phyloP scores from a whole-genome alignment of 306 rosid species.

The Parietaria judaica region DNA sequence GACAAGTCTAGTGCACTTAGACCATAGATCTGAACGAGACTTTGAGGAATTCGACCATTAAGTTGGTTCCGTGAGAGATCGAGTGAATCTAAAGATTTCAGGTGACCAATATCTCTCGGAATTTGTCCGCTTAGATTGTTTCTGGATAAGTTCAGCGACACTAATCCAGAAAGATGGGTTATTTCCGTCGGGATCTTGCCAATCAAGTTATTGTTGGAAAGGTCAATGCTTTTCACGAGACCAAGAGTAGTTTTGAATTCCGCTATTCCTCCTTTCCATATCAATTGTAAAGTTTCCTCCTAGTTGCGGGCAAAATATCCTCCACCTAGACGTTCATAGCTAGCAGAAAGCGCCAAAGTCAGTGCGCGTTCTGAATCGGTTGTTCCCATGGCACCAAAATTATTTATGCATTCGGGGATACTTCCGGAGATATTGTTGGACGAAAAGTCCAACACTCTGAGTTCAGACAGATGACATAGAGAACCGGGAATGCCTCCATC shows the following conservation, averaged over 20 bases:
- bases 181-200: constrained; percentile 23
- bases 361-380: neutral
- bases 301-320: neutral
- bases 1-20: constrained; percentile 8
- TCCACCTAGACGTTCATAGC: neutral
- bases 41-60: constrained; percentile 2
- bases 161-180: neutral
- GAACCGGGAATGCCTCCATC: neutral
- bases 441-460: constrained; percentile 17
- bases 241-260: neutral
- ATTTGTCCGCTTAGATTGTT: constrained; percentile 3
- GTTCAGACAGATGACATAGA: neutral
- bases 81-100: constrained; percentile 5
- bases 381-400: neutral
- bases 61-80: constrained; percentile 10
- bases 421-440: constrained; percentile 13
- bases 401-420: constrained; percentile 9
- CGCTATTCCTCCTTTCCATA: constrained; percentile 5
- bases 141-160: constrained; percentile 12
- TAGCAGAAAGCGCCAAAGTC: no score
- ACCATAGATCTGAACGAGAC: constrained; percentile 3
- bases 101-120: neutral
- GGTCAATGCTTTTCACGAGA: constrained; percentile 5
- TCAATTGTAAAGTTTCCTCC: neutral
- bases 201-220: constrained; percentile 22